Evolutionary conservation across 352 stramenopile genomes (phyloP), one percentile per base, ranked within the genome.

Genomic region (Pythium phragmiticola): DNA sequence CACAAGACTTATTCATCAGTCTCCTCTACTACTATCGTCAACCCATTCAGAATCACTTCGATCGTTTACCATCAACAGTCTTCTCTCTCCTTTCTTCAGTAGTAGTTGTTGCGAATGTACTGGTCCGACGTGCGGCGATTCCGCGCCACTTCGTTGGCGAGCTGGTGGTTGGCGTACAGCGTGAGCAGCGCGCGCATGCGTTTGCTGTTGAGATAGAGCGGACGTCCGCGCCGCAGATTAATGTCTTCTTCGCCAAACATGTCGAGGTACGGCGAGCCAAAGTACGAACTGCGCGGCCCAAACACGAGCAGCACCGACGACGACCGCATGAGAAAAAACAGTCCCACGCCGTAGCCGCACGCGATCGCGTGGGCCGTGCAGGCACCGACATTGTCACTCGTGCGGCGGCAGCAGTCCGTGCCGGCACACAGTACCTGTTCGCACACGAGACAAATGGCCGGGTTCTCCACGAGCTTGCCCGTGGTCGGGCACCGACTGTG

Each of bases 181-280:
- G 74, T 78, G 52, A 89, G 74, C 13, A 95, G 55, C 8, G 83
- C 80, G 28, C 80, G 79, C 76, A 92, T 88, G 39, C 87, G 81
- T 60, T 89, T 87, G 50, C 72, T 70, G 52, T 82, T 92, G 8
- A 95, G 67, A 63, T 88, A 87, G 30, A 95, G 66, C 23, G 87
- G 87, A 3, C 87, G 79, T 3, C 87, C 84, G 45, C 87, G 84
- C 49, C 84, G 75, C 30, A 95, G 66, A 50, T 92, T 90, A 58
- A 93, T 89, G 54, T 95, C 87, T 70, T 95, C 84, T 79, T 95
- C 87, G 21, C 84, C 87, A 77, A 95, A 95, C 81, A 90, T 92
- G 60, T 95, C 87, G 23, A 95, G 77, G 56, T 93, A 95, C 39
- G 84, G 83, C 61, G 84, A 93, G 5, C 82, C 80, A 58, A 95